These are phyloP conservation scores for Coemansia sp. DNA, from an alignment of 192 early-diverging fungal genomes.

Conservation along the genomic window DNA sequence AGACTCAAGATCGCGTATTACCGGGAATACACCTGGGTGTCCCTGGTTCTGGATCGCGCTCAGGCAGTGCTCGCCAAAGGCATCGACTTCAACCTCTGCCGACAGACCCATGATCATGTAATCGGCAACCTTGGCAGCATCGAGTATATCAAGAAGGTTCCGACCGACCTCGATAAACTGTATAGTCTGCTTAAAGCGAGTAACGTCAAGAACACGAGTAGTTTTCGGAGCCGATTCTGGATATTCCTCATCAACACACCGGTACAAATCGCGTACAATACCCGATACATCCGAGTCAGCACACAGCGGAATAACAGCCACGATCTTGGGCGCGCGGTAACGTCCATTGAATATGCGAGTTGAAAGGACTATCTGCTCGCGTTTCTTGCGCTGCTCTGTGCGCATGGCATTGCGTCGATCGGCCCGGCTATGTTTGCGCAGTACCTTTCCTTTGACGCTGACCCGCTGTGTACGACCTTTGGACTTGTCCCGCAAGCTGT, in stretches of 20 bases:
- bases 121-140: slow-evolving; percentile 89
- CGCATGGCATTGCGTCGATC: slow-evolving; percentile 84
- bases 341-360: slow-evolving; percentile 84
- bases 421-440: slow-evolving; percentile 58
- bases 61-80: slow-evolving; percentile 84
- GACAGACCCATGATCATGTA: slow-evolving; percentile 86
- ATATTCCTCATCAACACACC: slow-evolving; percentile 57
- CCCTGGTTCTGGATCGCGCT: slow-evolving; percentile 87
- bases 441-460: slow-evolving; percentile 58
- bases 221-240: slow-evolving; percentile 20
- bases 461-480: slow-evolving; percentile 78
- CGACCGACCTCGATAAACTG: slow-evolving; percentile 78
- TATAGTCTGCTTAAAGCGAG: slow-evolving; percentile 88
- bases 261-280: slow-evolving; percentile 52
- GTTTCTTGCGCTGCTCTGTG: slow-evolving; percentile 78
- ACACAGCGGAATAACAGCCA: slow-evolving; percentile 88
- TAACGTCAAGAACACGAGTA: slow-evolving; percentile 49
- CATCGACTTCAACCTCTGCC: slow-evolving; percentile 88
- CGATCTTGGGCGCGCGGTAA: slow-evolving; percentile 82
- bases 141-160: slow-evolving; percentile 81
- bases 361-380: slow-evolving; percentile 63
- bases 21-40: slow-evolving; percentile 69
- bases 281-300: slow-evolving; percentile 62
- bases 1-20: slow-evolving; percentile 70
- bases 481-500: slow-evolving; percentile 69